Evolutionary conservation across 2,329 filamentous ascomycete species (phyloP).

Genomic region (Hypoxylon sp.): DNA sequence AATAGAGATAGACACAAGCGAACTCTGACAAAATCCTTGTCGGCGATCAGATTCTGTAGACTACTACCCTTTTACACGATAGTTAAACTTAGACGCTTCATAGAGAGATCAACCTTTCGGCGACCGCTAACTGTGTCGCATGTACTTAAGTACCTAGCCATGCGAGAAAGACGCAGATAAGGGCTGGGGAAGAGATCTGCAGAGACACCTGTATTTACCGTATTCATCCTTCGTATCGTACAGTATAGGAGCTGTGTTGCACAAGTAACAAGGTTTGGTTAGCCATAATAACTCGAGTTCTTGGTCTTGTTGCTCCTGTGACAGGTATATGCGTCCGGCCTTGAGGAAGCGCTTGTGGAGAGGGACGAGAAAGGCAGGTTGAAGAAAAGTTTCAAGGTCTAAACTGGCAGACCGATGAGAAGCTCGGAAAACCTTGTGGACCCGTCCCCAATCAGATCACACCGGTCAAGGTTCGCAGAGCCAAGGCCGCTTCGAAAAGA

Average conservation of each 20-base stretch:
- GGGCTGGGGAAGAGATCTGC: slow-evolving; percentile 34
- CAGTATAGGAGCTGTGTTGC: slow-evolving; percentile 27
- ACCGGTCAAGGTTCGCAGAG: slow-evolving; percentile 39
- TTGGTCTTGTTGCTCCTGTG: slow-evolving; percentile 30
- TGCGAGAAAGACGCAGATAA: slow-evolving; percentile 40
- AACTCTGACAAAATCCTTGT: slow-evolving; percentile 41
- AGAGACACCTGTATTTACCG: slow-evolving; percentile 10
- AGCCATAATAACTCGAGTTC: slow-evolving; percentile 20
- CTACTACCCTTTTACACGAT: slow-evolving; percentile 25
- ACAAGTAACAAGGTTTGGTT: slow-evolving; percentile 37
- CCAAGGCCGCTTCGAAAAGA: slow-evolving; percentile 34
- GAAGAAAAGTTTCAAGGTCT: slow-evolving; percentile 28
- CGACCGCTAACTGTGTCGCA: slow-evolving; percentile 10
- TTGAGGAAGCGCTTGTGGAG: slow-evolving; percentile 23
- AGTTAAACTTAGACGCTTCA: slow-evolving; percentile 43
- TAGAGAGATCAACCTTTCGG: slow-evolving; percentile 43
- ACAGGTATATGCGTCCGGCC: slow-evolving; percentile 20
- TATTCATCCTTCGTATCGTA: slow-evolving; percentile 24
- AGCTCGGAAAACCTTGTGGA: slow-evolving; percentile 38
- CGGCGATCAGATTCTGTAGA: slow-evolving; percentile 41
- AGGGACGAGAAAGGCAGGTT: slow-evolving; percentile 39
- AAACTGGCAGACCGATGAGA: slow-evolving; percentile 41
- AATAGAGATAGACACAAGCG: slow-evolving; percentile 30
- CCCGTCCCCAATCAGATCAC: slow-evolving; percentile 38
- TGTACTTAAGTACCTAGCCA: slow-evolving; percentile 19